Conservation (phyloP, 768 basidiomycete genomes). For the Inosperma sp. region DNA sequence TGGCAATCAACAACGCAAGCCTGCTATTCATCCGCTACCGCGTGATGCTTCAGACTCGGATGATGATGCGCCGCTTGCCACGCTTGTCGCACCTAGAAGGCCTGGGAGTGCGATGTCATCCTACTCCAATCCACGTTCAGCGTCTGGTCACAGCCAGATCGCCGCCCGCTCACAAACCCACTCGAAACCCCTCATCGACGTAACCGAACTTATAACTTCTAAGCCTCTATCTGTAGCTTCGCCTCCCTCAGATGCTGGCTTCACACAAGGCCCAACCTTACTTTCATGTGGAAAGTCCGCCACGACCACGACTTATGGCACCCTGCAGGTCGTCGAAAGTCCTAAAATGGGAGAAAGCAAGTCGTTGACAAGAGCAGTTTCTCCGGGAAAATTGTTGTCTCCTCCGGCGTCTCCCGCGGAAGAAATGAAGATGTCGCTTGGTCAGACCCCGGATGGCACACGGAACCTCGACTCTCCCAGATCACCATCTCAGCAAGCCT, state of each 20-base stretch:
- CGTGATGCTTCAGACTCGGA: conserved; percentile 34
- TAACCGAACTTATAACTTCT: conserved; percentile 36
- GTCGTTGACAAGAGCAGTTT: conserved; percentile 25
- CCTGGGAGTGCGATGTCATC: conserved; percentile 60
- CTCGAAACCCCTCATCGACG: conserved; percentile 49
- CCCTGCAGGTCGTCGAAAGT: conserved; percentile 19
- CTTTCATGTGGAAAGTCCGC: conserved; percentile 16
- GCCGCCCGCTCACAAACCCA: conserved; percentile 4
- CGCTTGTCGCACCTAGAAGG: conserved; percentile 55
- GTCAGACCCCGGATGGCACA: neutral
- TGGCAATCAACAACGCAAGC: neutral
- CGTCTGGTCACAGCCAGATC: conserved; percentile 11
- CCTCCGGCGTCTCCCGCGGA: conserved; percentile 33
- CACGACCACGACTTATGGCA: neutral
- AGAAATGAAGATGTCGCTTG: conserved; percentile 15
- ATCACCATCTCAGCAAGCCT: neutral
- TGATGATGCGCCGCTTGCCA: conserved; percentile 62
- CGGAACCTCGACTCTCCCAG: neutral
- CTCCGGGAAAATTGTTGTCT: conserved; percentile 35
- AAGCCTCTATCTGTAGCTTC: conserved; percentile 19
- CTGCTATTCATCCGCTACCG: conserved; percentile 1
- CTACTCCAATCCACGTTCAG: conserved; percentile 30
- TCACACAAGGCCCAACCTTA: conserved; percentile 37
- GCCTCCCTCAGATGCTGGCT: conserved; percentile 27
- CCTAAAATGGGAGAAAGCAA: conserved; percentile 19